A percentile compares a stretch with the other conserved stretches of the same genome.
phyloP scores from a whole-genome alignment of 306 rosid genomes.

The Comarum palustre region DNA sequence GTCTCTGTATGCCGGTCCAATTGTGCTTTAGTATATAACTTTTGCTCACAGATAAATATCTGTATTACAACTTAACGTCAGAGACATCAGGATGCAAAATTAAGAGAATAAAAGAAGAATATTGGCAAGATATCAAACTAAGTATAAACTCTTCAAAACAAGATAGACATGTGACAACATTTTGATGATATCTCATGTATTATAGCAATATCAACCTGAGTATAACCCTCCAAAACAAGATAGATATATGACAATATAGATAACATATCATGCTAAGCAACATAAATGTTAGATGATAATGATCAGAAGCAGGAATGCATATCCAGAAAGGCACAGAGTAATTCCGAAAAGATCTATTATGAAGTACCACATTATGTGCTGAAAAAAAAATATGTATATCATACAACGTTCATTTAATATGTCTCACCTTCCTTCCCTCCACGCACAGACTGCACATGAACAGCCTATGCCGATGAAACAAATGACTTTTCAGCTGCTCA shows the following conservation, averaged over 20 bases:
- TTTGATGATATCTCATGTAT: neutral
- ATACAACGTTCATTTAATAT: neutral
- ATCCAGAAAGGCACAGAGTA: neutral
- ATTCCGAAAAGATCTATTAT: neutral
- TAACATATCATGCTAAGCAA: neutral
- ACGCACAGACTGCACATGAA: slow-evolving; percentile 20
- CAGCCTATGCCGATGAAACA: slow-evolving; percentile 15
- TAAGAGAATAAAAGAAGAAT: neutral
- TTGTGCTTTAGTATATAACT: slow-evolving; percentile 75
- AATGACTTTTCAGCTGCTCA: slow-evolving; percentile 19
- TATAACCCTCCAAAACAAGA: neutral
- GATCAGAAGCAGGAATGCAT: neutral
- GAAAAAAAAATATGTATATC: neutral
- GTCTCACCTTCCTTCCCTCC: slow-evolving; percentile 23
- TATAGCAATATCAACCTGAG: neutral
- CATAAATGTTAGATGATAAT: neutral
- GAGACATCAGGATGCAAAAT: neutral
- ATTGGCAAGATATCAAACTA: neutral
- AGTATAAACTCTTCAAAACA: neutral
- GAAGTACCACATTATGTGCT: neutral
- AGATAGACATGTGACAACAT: neutral
- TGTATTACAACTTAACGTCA: slow-evolving; percentile 24
- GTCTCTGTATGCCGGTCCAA: slow-evolving; percentile 72
- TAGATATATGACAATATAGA: neutral
- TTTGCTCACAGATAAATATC: slow-evolving; percentile 94